phyloP scores from a whole-genome alignment of 192 early-diverging fungal species.

The Mortierella antarctica region DNA sequence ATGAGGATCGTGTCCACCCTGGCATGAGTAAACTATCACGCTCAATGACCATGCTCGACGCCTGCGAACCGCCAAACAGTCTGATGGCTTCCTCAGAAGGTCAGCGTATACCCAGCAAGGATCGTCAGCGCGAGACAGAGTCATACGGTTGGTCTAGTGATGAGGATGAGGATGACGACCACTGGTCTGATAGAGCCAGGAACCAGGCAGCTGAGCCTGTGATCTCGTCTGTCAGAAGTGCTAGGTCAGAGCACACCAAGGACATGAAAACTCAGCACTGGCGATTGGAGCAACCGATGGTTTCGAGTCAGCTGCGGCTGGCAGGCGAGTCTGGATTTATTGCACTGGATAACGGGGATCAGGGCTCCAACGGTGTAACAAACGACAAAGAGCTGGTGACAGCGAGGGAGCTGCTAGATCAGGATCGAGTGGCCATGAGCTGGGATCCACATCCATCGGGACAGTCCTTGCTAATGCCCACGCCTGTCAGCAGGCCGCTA shows the following conservation, averaged over 20 bases:
- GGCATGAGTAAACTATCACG: conserved; percentile 5
- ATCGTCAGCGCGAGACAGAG: neutral
- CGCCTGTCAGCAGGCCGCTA: neutral
- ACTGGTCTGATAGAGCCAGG: too few relatives aligned
- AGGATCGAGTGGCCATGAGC: neutral
- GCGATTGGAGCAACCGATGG: neutral
- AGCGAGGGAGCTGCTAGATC: neutral
- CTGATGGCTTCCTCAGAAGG: conserved; percentile 11
- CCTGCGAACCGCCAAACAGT: conserved; percentile 7
- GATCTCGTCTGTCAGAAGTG: neutral
- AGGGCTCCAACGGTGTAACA: too few relatives aligned
- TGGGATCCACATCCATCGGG: neutral
- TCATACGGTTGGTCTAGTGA: conserved; percentile 29
- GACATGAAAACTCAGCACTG: neutral
- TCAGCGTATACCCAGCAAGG: neutral
- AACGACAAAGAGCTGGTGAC: neutral
- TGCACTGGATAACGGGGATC: neutral
- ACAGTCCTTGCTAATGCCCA: neutral
- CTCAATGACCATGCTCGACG: neutral
- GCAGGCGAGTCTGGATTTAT: neutral
- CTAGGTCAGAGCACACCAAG: neutral
- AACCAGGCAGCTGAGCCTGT: too few relatives aligned
- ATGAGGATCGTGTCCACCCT: neutral
- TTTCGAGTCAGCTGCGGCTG: neutral
- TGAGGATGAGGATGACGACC: conserved; percentile 1